phyloP scores from a whole-genome alignment of 2,329 filamentous ascomycete species.

The Pseudogymnoascus sp. region DNA sequence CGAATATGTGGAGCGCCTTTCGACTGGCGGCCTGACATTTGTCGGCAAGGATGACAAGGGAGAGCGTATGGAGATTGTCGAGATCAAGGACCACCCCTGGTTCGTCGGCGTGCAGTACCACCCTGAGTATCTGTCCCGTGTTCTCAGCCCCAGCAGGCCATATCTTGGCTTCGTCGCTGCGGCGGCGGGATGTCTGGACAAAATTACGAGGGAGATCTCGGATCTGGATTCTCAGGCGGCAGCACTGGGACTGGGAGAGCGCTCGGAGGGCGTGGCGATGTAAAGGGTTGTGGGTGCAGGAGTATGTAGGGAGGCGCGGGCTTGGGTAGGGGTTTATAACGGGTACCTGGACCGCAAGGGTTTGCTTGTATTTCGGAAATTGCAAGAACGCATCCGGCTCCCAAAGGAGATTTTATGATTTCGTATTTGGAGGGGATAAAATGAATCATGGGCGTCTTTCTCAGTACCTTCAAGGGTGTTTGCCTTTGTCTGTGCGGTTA shows the following conservation, averaged over 20 bases:
- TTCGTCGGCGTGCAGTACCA: slow-evolving; percentile 85
- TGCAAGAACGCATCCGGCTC: background rate
- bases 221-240: slow-evolving; percentile 4
- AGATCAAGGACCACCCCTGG: slow-evolving; percentile 76
- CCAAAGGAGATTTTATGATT: background rate
- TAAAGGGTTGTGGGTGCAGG: background rate
- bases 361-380: background rate
- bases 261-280: background rate
- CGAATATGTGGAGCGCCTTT: slow-evolving; percentile 59
- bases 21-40: slow-evolving; percentile 64
- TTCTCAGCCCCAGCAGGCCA: slow-evolving; percentile 64
- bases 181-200: slow-evolving; percentile 33
- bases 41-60: slow-evolving; percentile 73
- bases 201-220: slow-evolving; percentile 18
- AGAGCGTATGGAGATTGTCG: slow-evolving; percentile 74
- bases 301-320: background rate
- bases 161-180: slow-evolving; percentile 84
- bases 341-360: background rate
- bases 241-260: slow-evolving; percentile 1
- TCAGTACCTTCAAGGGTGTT: background rate
- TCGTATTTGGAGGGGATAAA: background rate
- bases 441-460: slow-evolving; percentile 6
- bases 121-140: slow-evolving; percentile 74
- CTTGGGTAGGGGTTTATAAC: background rate
- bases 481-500: background rate